Percentiles rank a stretch among this genome's conserved stretches.
These are phyloP conservation scores for Ajuga reptans DNA, from an alignment of 305 asterid species.

Conservation along the genomic window DNA sequence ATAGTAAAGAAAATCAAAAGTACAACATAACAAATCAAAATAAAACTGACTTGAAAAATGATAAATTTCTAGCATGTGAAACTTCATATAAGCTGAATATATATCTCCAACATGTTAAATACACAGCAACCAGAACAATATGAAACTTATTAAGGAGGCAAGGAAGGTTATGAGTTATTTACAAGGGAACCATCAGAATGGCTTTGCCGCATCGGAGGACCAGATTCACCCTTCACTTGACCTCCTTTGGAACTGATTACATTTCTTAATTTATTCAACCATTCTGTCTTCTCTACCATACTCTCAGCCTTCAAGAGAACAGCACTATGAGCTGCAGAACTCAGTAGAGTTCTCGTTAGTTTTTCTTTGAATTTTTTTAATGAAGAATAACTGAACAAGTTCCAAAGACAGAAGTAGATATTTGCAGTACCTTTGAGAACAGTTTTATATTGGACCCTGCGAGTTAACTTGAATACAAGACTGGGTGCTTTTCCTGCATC, in stretches of 20 bases:
- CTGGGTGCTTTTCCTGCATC: constrained; percentile 60
- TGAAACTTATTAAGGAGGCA: background rate
- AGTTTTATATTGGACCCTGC: constrained; percentile 82
- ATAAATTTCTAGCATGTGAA: constrained; percentile 6
- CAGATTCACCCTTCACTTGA: constrained; percentile 70
- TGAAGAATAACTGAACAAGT: background rate
- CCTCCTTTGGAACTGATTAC: constrained; percentile 84
- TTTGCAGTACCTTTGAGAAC: constrained; percentile 62
- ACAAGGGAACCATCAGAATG: constrained; percentile 89
- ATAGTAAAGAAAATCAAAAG: background rate
- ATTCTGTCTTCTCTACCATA: constrained; percentile 56
- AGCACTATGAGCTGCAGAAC: constrained; percentile 65
- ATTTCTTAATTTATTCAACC: constrained; percentile 60
- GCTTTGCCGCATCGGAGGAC: constrained; percentile 57
- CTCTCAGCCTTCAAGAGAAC: constrained; percentile 81
- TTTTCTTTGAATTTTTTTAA: background rate
- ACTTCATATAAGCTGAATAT: constrained; percentile 3
- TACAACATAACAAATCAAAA: background rate
- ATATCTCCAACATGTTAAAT: background rate
- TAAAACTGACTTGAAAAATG: background rate
- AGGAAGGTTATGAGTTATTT: constrained; percentile 24
- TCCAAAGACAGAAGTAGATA: constrained; percentile 5
- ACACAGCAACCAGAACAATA: constrained; percentile 1
- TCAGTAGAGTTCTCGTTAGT: constrained; percentile 17
- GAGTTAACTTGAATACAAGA: constrained; percentile 70